Evolutionary conservation across 306 rosid species (phyloP).

Genomic region (Potentilla sterilis): DNA sequence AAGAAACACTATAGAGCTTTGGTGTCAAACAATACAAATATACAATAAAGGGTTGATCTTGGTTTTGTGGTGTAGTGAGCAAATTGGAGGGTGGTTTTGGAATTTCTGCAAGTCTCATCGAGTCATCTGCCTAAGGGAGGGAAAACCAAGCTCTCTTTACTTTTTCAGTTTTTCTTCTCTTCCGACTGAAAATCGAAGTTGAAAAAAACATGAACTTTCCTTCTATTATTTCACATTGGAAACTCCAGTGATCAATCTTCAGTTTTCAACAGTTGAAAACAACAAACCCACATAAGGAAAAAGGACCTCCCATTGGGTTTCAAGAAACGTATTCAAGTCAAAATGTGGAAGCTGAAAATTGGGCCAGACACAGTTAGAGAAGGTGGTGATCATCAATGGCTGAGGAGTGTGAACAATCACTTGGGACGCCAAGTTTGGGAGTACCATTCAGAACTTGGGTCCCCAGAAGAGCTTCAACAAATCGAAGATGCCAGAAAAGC

Average conservation of each 20-base stretch:
- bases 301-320: not conserved
- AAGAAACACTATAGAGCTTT: no score
- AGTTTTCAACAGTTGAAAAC: not conserved
- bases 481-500: conserved; percentile 30
- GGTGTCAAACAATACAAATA: no score
- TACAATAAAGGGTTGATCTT: no score
- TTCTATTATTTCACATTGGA: not conserved
- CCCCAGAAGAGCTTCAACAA: conserved; percentile 34
- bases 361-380: conserved; percentile 29
- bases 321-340: not conserved
- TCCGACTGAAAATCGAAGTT: no score
- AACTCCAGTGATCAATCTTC: not conserved
- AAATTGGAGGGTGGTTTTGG: not conserved
- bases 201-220: not conserved
- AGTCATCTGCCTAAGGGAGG: not conserved
- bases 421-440: conserved; percentile 45
- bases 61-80: no score
- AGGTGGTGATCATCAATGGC: conserved; percentile 16
- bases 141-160: not conserved
- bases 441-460: conserved; percentile 34
- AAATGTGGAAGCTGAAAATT: conserved; percentile 43
- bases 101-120: not conserved
- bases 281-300: not conserved
- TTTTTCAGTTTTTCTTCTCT: not conserved
- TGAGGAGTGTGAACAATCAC: conserved; percentile 31